Conservation (phyloP, 306 rosid species). For the Rosa persica region DNA sequence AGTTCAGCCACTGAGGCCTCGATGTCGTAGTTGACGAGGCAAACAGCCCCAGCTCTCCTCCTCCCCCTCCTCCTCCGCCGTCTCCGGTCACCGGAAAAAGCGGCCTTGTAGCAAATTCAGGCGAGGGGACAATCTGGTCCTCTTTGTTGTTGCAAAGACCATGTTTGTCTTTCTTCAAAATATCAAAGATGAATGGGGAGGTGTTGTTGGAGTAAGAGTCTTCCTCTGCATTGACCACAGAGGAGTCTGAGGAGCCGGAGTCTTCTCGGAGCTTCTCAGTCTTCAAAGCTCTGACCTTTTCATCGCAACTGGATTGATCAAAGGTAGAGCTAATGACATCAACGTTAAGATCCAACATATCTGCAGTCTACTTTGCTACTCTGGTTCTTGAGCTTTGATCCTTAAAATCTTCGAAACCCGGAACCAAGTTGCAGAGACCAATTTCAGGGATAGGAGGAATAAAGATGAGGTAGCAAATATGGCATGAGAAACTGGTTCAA, state of each 20-base stretch:
- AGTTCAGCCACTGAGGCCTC: constrained; percentile 48
- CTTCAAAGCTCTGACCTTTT: constrained; percentile 15
- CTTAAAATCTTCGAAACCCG: neutral
- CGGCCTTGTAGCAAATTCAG: constrained; percentile 28
- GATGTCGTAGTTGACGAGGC: constrained; percentile 17
- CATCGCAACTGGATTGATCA: constrained; percentile 10
- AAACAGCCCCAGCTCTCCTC: constrained; percentile 18
- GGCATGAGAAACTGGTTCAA: neutral
- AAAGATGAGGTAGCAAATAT: neutral
- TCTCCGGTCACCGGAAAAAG: constrained; percentile 36
- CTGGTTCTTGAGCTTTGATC: neutral
- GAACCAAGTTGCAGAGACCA: constrained; percentile 13
- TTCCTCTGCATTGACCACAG: constrained; percentile 23
- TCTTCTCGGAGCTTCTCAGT: constrained; percentile 32
- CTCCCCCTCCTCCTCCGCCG: constrained; percentile 26
- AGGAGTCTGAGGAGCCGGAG: constrained; percentile 31
- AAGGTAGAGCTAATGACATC: neutral
- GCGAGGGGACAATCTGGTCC: constrained; percentile 9
- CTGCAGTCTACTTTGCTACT: neutral
- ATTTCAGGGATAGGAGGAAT: neutral
- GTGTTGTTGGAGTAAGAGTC: constrained; percentile 25
- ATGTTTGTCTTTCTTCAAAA: constrained; percentile 28
- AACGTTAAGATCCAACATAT: constrained; percentile 59
- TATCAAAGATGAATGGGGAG: constrained; percentile 45
- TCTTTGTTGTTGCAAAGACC: neutral